Evolutionary conservation across 768 basidiomycete species (phyloP).

Genomic region (Naganishia vaughanmartiniae): DNA sequence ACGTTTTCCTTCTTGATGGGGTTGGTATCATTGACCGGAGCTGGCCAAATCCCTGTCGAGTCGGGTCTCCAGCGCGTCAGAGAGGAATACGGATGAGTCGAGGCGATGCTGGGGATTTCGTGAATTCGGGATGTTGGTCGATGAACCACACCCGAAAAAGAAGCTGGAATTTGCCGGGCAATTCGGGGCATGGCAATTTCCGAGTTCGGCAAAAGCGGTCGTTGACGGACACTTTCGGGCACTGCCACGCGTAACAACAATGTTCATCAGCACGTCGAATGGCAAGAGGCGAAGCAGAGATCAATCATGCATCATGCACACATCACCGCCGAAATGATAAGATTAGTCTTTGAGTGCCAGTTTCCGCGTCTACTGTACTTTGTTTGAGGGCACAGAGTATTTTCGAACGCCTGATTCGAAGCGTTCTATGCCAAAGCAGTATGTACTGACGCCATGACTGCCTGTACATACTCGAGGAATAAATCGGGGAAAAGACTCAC

Average conservation of each 20-base stretch:
- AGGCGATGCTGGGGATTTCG: not conserved
- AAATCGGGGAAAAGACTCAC: not conserved
- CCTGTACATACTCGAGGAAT: too few species aligned
- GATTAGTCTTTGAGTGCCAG: not conserved
- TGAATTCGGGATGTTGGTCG: not conserved
- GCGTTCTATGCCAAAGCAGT: too few species aligned
- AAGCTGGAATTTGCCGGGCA: not conserved
- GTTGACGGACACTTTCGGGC: not conserved
- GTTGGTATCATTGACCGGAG: not conserved
- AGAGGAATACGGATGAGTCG: not conserved
- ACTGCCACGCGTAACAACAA: not conserved
- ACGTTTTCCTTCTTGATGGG: not conserved
- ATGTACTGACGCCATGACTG: too few species aligned
- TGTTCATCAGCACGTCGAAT: too few species aligned
- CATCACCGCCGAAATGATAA: not conserved
- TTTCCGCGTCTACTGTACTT: too few species aligned
- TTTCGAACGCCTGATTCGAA: too few species aligned
- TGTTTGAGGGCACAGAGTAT: too few species aligned
- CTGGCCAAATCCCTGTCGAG: slow-evolving; percentile 6
- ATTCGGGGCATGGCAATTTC: not conserved
- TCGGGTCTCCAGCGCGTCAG: not conserved
- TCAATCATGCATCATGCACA: not conserved
- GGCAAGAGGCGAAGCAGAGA: not conserved
- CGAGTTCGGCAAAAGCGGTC: not conserved
- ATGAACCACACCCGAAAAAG: not conserved